phyloP scores from a whole-genome alignment of 2,329 filamentous ascomycete genomes.

The Arthrobotrys sinensis region DNA sequence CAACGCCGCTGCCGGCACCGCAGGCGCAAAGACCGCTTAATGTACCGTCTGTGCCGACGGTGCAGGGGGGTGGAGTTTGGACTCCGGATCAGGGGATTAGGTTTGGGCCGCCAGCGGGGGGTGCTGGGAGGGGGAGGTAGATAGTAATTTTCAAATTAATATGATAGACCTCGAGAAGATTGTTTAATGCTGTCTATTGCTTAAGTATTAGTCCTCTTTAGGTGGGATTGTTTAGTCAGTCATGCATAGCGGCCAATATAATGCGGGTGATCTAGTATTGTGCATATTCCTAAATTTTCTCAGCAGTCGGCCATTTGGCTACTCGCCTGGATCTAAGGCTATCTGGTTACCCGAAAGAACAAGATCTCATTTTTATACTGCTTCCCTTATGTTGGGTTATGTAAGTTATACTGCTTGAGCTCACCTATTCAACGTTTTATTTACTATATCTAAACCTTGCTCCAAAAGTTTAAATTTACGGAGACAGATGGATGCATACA shows the following conservation, averaged over 20 bases:
- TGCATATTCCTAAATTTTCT: no score
- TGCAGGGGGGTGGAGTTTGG: slow-evolving; percentile 76
- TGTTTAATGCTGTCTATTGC: not conserved
- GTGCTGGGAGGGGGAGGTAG: slow-evolving; percentile 49
- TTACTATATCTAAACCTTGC: no score
- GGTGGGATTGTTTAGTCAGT: slow-evolving; percentile 2
- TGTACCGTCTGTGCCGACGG: slow-evolving; percentile 67
- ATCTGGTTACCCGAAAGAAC: no score
- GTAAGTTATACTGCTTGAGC: no score
- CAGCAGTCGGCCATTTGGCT: no score
- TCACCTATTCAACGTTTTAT: no score
- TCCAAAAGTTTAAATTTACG: no score
- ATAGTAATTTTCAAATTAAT: not conserved
- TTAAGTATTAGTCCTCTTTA: not conserved
- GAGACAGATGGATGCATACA: no score
- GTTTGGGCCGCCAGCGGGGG: slow-evolving; percentile 73
- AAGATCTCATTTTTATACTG: no score
- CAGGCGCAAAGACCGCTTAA: slow-evolving; percentile 67
- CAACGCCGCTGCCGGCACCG: slow-evolving; percentile 74
- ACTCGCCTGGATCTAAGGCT: no score
- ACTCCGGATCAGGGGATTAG: slow-evolving; percentile 84
- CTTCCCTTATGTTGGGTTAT: no score
- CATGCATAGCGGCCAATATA: slow-evolving; percentile 26
- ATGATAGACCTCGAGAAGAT: not conserved
- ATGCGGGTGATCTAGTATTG: not conserved